Evolutionary conservation across 768 basidiomycete species (phyloP).

Genomic region (Serpula lacrymans): DNA sequence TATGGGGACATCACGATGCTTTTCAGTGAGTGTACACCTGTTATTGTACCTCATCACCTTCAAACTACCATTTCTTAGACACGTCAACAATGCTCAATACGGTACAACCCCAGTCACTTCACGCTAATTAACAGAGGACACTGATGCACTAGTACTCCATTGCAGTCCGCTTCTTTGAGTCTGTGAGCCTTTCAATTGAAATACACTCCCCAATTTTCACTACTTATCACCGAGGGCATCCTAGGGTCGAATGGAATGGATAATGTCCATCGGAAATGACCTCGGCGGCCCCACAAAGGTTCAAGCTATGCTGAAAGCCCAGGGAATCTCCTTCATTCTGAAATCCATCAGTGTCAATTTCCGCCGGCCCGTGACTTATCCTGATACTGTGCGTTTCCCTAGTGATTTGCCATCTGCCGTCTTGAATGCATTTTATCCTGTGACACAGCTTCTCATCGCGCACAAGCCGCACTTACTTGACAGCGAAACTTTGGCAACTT

Average conservation of each 20-base stretch:
- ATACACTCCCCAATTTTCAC: background rate
- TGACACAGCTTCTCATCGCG: conserved; percentile 56
- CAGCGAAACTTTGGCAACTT: no score
- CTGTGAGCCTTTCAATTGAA: conserved; percentile 35
- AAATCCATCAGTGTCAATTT: conserved; percentile 68
- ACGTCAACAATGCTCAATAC: conserved; percentile 77
- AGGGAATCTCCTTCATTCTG: conserved; percentile 71
- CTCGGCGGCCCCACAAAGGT: conserved; percentile 57
- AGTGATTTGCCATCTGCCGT: background rate
- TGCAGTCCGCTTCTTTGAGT: conserved; percentile 68
- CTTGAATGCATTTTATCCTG: conserved; percentile 5
- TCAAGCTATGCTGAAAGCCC: conserved; percentile 54
- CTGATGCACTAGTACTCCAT: background rate
- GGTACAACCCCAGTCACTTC: conserved; percentile 50
- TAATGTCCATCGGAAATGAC: conserved; percentile 51
- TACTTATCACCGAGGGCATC: background rate
- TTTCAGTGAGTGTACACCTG: conserved; percentile 55
- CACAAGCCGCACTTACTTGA: conserved; percentile 37
- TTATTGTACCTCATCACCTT: background rate
- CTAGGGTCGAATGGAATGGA: conserved; percentile 70
- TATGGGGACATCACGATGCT: conserved; percentile 77
- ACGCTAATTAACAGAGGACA: no score
- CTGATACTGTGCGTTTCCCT: conserved; percentile 56
- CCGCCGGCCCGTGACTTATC: conserved; percentile 68
- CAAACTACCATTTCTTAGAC: conserved; percentile 37